A percentile compares a stretch with the other conserved stretches of the same genome.
Conservation (phyloP, 805 yeast genomes). For the Schwanniomyces occidentalis region DNA sequence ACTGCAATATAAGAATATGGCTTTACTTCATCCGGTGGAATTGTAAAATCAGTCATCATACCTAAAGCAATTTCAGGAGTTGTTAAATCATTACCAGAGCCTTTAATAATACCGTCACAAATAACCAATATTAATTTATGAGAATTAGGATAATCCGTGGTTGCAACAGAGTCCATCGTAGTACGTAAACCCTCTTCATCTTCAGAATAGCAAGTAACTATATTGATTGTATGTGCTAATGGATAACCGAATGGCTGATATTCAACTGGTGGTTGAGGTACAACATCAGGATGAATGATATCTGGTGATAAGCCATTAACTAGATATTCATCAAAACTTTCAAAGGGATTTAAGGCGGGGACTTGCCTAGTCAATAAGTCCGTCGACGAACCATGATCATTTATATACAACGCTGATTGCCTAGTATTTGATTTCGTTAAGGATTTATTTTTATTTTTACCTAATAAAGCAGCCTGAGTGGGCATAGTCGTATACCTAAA, state of each 20-base stretch:
- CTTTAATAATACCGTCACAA: constrained; percentile 94
- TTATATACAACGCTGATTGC: constrained; percentile 29
- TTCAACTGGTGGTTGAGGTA: constrained; percentile 88
- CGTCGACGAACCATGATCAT: constrained; percentile 32
- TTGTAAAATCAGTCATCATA: constrained; percentile 75
- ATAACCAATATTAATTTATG: constrained; percentile 83
- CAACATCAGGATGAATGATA: constrained; percentile 70
- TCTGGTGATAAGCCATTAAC: constrained; percentile 56
- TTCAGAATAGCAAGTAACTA: constrained; percentile 93
- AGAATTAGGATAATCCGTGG: constrained; percentile 93
- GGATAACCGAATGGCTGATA: constrained; percentile 89
- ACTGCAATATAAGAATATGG: constrained; percentile 93
- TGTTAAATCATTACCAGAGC: constrained; percentile 83
- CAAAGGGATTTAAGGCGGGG: constrained; percentile 33
- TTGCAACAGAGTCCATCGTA: constrained; percentile 89
- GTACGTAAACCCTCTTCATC: constrained; percentile 83
- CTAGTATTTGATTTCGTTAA: constrained; percentile 18
- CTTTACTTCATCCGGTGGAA: constrained; percentile 71
- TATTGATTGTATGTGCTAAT: constrained; percentile 44
- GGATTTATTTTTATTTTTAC: constrained; percentile 16
- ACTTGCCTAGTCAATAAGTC: constrained; percentile 34
- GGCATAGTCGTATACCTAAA: constrained; percentile 63
- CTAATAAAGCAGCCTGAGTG: constrained; percentile 53
- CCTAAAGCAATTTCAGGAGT: constrained; percentile 89
- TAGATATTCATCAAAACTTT: constrained; percentile 30